Percentiles rank a stretch among this genome's conserved stretches.
These are phyloP conservation scores for Lactarius deliciosus DNA, from an alignment of 768 basidiomycete species.

Conservation along the genomic window DNA sequence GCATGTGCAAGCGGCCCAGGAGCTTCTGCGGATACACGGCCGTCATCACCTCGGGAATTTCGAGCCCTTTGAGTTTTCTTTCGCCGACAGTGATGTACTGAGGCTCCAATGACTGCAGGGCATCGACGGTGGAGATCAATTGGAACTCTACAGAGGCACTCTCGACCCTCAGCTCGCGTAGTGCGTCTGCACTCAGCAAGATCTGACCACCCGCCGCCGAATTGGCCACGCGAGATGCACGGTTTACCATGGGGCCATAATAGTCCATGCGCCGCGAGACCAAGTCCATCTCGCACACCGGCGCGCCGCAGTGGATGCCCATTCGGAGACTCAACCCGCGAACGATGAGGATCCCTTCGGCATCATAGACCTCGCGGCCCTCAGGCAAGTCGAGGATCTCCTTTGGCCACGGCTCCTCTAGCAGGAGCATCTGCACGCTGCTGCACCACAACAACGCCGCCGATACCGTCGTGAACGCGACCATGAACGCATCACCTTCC, in stretches of 20 bases:
- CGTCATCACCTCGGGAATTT: slow-evolving; percentile 86
- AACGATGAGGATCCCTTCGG: slow-evolving; percentile 64
- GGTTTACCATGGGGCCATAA: slow-evolving; percentile 95
- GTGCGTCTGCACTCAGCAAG: slow-evolving; percentile 84
- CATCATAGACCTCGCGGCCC: slow-evolving; percentile 74
- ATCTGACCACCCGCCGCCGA: slow-evolving; percentile 91
- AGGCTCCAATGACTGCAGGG: slow-evolving; percentile 70
- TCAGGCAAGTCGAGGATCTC: slow-evolving; percentile 94
- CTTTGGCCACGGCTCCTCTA: slow-evolving; percentile 85
- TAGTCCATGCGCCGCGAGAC: slow-evolving; percentile 93
- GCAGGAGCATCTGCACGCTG: slow-evolving; percentile 77
- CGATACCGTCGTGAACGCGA: slow-evolving; percentile 88
- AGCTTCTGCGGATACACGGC: slow-evolving; percentile 76
- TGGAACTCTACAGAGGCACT: slow-evolving; percentile 50
- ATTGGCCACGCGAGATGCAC: slow-evolving; percentile 80
- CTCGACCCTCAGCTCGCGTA: slow-evolving; percentile 69
- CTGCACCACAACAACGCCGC: slow-evolving; percentile 90
- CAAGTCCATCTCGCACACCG: slow-evolving; percentile 85
- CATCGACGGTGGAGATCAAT: slow-evolving; percentile 54
- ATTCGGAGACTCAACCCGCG: slow-evolving; percentile 93
- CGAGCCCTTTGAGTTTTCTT: slow-evolving; percentile 90
- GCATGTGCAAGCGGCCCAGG: slow-evolving; percentile 55
- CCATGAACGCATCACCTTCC: slow-evolving; percentile 99
- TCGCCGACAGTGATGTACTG: slow-evolving; percentile 79
- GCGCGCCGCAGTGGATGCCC: slow-evolving; percentile 93